Evolutionary conservation across 495 filamentous ascomycete genomes (phyloP).

Genomic region (Daldinia loculata): DNA sequence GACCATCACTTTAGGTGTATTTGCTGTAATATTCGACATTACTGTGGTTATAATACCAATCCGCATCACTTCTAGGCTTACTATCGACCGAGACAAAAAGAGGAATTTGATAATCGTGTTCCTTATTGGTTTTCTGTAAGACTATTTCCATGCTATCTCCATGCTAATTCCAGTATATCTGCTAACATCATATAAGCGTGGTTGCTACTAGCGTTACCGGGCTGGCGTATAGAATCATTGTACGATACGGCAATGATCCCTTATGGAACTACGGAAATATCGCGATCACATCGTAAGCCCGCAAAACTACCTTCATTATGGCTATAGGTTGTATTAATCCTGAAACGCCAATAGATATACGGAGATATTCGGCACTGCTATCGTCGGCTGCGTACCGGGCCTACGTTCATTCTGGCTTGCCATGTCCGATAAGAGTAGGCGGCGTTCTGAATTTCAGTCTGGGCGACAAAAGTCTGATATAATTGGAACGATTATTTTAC

Average conservation of each 20-base stretch:
- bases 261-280: neutral
- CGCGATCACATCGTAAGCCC: constrained; percentile 4
- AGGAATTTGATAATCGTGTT: neutral
- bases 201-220: constrained; percentile 4
- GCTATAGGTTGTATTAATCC: neutral
- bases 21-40: neutral
- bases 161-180: neutral
- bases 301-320: neutral
- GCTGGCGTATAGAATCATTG: neutral
- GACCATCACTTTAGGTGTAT: neutral
- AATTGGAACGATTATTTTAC: neutral
- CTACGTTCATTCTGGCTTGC: constrained; percentile 2
- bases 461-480: neutral
- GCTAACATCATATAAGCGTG: neutral
- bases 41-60: constrained; percentile 2
- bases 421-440: neutral
- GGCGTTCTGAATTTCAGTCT: neutral
- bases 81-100: constrained; percentile 1
- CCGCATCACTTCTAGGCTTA: neutral
- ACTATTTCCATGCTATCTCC: neutral
- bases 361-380: constrained; percentile 3
- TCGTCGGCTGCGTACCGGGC: neutral
- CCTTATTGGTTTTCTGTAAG: constrained; percentile 1
- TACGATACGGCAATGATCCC: neutral
- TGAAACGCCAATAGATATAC: neutral